Evolutionary conservation across 345 rosid species (phyloP).

Genomic region (Aethionema arabicum): DNA sequence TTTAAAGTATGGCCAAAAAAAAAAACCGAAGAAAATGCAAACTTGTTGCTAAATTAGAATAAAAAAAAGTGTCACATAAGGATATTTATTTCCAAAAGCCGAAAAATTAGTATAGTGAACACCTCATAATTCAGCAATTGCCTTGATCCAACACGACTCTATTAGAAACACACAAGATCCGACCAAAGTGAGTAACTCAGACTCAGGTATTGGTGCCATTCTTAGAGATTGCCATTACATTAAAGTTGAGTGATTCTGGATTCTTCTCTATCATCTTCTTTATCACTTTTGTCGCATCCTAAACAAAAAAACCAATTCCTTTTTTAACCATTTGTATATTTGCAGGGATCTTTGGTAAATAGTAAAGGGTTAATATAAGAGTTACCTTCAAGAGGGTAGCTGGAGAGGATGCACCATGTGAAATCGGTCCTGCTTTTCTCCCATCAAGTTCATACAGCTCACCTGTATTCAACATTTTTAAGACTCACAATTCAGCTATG

Average conservation of each 20-base stretch:
- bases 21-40: no score
- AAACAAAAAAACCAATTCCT: no score
- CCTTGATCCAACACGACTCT: no score
- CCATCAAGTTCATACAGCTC: slow-evolving; percentile 93
- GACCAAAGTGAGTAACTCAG: no score
- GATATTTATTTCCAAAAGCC: no score
- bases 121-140: no score
- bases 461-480: slow-evolving; percentile 38
- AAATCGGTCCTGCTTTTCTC: slow-evolving; percentile 72
- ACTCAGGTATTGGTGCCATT: slow-evolving; percentile 27
- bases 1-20: no score
- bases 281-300: slow-evolving; percentile 84
- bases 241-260: slow-evolving; percentile 75
- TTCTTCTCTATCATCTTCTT: slow-evolving; percentile 72
- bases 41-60: no score
- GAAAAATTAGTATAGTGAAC: no score
- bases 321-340: neutral
- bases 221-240: slow-evolving; percentile 70
- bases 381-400: slow-evolving; percentile 68
- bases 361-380: slow-evolving; percentile 1
- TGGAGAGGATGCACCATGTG: slow-evolving; percentile 73
- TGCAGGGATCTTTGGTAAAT: neutral
- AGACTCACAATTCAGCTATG: no score
- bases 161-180: no score
- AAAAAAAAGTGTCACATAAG: no score